A percentile compares a stretch with the other conserved stretches of the same genome.
Conservation (phyloP, 257 asterid species). For the Cordia subcordata region DNA sequence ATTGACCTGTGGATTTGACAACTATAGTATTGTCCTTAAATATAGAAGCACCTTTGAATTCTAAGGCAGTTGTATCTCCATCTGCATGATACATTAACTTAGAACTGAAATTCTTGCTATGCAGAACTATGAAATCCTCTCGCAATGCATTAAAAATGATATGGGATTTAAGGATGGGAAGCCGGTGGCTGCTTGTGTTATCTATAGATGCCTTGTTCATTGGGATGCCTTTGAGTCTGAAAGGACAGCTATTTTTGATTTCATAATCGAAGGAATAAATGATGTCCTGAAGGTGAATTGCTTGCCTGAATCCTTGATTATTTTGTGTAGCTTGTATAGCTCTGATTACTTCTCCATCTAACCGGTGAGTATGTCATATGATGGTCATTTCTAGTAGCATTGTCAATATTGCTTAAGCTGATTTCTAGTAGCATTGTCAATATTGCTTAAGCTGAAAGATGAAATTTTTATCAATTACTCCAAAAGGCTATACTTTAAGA, state of each 20-base stretch:
- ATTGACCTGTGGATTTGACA: too few relatives aligned
- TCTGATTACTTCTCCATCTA: neutral
- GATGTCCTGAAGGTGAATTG: constrained; percentile 74
- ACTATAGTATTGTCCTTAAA: too few relatives aligned
- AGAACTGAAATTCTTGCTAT: constrained; percentile 26
- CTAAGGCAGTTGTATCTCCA: neutral
- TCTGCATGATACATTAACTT: constrained; percentile 1
- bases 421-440: neutral
- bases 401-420: neutral
- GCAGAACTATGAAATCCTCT: constrained; percentile 74
- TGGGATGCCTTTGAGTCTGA: constrained; percentile 98
- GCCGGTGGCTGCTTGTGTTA: constrained; percentile 91
- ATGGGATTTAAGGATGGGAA: constrained; percentile 91
- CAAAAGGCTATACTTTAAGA: constrained; percentile 4
- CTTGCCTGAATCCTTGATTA: constrained; percentile 3
- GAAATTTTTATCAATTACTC: neutral
- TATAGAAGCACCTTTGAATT: neutral
- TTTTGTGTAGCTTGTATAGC: neutral
- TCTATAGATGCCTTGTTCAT: constrained; percentile 87
- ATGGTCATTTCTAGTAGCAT: neutral
- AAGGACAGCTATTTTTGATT: constrained; percentile 87
- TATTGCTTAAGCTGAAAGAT: neutral
- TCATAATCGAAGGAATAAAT: constrained; percentile 71
- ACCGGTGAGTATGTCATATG: neutral
- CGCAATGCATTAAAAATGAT: constrained; percentile 83